phyloP scores from a whole-genome alignment of 768 basidiomycete species.

The Lactarius pseudohatsudake region DNA sequence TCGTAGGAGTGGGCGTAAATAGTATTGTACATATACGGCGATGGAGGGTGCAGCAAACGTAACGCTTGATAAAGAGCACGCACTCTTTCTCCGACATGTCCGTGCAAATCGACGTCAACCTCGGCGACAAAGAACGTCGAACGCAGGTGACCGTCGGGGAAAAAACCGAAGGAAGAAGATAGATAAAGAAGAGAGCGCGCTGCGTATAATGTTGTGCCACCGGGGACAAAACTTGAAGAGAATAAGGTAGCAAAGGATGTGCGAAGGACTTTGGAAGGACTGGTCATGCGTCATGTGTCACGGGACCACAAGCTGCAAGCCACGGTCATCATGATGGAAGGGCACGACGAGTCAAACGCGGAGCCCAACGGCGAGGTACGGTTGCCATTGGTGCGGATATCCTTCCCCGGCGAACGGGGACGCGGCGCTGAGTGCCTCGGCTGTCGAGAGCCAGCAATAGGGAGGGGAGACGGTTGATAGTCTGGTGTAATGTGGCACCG shows the following conservation, averaged over 20 bases:
- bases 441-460: not conserved
- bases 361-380: not conserved
- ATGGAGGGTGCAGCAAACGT: not conserved
- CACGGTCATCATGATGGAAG: not conserved
- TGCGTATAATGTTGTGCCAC: not conserved
- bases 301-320: too few species aligned
- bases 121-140: not conserved
- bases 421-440: not conserved
- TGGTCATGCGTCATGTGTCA: too few species aligned
- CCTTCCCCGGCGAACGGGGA: constrained; percentile 3
- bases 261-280: too few species aligned
- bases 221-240: not conserved
- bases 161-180: not conserved
- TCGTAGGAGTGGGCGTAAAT: not conserved
- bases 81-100: not conserved
- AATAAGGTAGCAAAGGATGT: not conserved
- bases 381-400: constrained; percentile 1
- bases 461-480: not conserved
- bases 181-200: not conserved
- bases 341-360: too few species aligned
- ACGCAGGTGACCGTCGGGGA: not conserved
- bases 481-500: not conserved
- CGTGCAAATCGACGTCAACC: not conserved
- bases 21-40: not conserved
- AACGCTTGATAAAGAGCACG: too few species aligned